phyloP scores from a whole-genome alignment of 1,284 basidiomycete species.

The Moesziomyces antarcticus region DNA sequence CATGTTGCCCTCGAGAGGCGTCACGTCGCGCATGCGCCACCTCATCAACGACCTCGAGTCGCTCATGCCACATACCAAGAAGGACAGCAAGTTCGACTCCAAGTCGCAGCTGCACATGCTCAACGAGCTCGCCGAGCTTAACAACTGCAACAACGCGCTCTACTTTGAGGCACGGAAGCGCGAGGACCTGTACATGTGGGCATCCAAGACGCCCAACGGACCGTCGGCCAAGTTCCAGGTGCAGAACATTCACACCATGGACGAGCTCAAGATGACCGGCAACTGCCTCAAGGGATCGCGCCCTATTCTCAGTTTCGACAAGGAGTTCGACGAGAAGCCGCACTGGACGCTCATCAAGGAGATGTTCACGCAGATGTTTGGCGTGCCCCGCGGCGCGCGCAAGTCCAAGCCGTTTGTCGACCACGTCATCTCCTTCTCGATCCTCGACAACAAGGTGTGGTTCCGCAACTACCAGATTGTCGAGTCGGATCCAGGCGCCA shows the following conservation, averaged over 20 bases:
- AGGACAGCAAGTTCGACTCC: conserved; percentile 81
- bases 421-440: conserved; percentile 94
- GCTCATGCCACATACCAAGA: conserved; percentile 94
- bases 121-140: conserved; percentile 95
- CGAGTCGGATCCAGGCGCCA: conserved; percentile 72
- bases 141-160: conserved; percentile 97
- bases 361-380: conserved; percentile 95
- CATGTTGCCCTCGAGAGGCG: conserved; percentile 89
- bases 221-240: conserved; percentile 97
- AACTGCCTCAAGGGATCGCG: conserved; percentile 97
- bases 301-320: conserved; percentile 91
- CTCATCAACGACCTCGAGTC: conserved; percentile 93
- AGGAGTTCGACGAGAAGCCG: conserved; percentile 86
- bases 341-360: conserved; percentile 93
- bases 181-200: conserved; percentile 97
- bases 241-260: conserved; percentile 99
- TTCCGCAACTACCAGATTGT: conserved; percentile 94
- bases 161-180: conserved; percentile 93
- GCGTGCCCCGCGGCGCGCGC: conserved; percentile 87
- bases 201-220: conserved; percentile 95
- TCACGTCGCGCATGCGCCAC: conserved; percentile 96
- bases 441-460: conserved; percentile 97
- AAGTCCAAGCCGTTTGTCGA: conserved; percentile 97
- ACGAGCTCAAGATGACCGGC: conserved; percentile 99
- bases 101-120: conserved; percentile 93